phyloP scores from a whole-genome alignment of 169 alveolate species.

The Plasmodium vivax region DNA sequence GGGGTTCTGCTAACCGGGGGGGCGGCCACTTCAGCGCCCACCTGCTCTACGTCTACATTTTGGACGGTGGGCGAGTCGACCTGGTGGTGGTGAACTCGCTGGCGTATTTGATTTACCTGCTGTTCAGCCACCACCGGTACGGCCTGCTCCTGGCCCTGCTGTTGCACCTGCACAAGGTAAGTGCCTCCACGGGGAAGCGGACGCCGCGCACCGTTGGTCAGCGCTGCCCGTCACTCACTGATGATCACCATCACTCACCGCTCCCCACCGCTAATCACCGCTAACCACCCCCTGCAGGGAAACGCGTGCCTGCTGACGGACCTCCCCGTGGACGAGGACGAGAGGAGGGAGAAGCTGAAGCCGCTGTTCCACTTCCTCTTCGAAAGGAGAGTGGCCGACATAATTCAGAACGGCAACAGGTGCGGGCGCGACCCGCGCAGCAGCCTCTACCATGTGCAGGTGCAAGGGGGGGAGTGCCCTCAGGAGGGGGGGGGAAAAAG shows the following conservation, averaged over 20 bases:
- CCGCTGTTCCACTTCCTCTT: slow-evolving; percentile 33
- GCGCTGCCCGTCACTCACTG: background rate
- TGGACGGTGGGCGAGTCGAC: slow-evolving; percentile 12
- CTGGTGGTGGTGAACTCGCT: slow-evolving; percentile 33
- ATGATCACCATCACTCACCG: background rate
- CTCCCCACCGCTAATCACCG: too few species aligned
- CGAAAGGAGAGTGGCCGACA: slow-evolving; percentile 16
- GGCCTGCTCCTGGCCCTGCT: slow-evolving; percentile 23
- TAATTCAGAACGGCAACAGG: background rate
- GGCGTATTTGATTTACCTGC: slow-evolving; percentile 30
- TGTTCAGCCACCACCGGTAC: slow-evolving; percentile 20
- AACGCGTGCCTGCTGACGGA: slow-evolving; percentile 21
- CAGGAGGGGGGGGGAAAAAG: background rate
- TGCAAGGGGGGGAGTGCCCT: background rate
- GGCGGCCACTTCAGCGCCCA: background rate
- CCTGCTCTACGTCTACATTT: slow-evolving; percentile 20
- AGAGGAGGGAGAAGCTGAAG: slow-evolving; percentile 22
- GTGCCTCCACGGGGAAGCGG: background rate
- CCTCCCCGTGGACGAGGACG: slow-evolving; percentile 39
- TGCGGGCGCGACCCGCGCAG: background rate
- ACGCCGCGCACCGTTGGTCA: too few species aligned
- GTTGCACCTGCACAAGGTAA: slow-evolving; percentile 40
- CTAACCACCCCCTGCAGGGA: slow-evolving; percentile 42
- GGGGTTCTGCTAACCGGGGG: too few species aligned
- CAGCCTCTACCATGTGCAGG: background rate